Conservation (phyloP, 306 rosid genomes). For the Dicorynia guianensis region DNA sequence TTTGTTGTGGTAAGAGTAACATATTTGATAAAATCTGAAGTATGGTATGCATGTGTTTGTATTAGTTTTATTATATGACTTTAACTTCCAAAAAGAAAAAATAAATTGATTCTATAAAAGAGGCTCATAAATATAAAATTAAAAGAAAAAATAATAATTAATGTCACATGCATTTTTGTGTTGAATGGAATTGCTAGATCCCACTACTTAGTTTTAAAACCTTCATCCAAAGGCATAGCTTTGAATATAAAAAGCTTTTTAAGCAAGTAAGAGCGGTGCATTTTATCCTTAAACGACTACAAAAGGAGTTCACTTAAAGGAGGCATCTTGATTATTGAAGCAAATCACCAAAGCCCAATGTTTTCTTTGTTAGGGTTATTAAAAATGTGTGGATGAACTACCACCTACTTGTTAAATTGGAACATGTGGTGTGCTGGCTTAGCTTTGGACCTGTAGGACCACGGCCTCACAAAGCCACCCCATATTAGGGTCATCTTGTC, state of each 20-base stretch:
- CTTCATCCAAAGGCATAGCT: not conserved
- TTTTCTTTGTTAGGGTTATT: not conserved
- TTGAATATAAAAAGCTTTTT: not conserved
- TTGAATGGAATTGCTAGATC: too few species aligned
- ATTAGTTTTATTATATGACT: too few species aligned
- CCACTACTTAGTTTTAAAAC: not conserved
- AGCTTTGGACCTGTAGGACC: conserved; percentile 64
- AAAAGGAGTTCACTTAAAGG: not conserved
- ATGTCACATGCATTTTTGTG: not conserved
- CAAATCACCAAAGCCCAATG: conserved; percentile 4
- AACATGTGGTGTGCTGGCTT: conserved; percentile 64
- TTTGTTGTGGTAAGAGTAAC: too few species aligned
- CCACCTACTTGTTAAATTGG: conserved; percentile 56
- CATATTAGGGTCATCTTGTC: conserved; percentile 39
- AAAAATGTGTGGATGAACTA: conserved; percentile 43
- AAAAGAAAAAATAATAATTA: too few species aligned
- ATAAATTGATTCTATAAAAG: too few species aligned
- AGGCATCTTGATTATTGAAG: not conserved
- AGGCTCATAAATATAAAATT: too few species aligned
- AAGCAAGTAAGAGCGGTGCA: not conserved
- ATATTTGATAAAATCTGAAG: too few species aligned
- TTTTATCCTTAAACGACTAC: conserved; percentile 29
- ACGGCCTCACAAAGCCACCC: conserved; percentile 52
- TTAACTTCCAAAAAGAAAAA: too few species aligned
- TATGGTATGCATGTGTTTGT: too few species aligned